Percentiles rank a stretch among this genome's conserved stretches.
Evolutionary conservation across 2,329 filamentous ascomycete species (phyloP).

Genomic region (Cladophialophora exuberans): DNA sequence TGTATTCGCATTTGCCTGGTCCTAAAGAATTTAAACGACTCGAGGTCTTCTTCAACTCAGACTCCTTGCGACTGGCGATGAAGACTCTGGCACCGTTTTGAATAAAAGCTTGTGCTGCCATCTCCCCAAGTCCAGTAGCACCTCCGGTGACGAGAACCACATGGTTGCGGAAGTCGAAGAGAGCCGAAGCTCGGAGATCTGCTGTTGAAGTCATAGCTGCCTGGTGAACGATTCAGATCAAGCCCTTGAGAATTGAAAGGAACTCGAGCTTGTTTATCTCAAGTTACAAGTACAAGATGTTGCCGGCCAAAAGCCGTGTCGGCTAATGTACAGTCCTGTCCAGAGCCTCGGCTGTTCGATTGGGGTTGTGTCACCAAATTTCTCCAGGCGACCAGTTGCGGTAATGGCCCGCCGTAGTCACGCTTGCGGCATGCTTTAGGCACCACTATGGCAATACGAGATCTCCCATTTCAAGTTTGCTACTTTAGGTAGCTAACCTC

Average conservation of each 20-base stretch:
- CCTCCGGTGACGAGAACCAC: constrained; percentile 39
- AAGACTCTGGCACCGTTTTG: constrained; percentile 57
- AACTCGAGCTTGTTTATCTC: no score
- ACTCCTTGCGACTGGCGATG: constrained; percentile 58
- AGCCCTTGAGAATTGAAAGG: neutral
- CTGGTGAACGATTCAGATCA: neutral
- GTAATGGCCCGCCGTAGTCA: no score
- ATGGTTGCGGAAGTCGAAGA: constrained; percentile 38
- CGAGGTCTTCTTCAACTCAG: constrained; percentile 52
- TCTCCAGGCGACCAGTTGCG: no score
- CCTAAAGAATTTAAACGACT: constrained; percentile 55
- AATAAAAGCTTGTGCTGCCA: constrained; percentile 59
- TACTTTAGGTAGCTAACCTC: no score
- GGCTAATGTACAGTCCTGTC: no score
- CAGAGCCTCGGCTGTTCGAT: no score
- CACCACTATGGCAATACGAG: no score
- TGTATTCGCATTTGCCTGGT: constrained; percentile 55
- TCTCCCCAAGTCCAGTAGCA: constrained; percentile 45
- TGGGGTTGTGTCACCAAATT: no score
- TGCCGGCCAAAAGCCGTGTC: no score
- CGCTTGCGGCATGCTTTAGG: no score
- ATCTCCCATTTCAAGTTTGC: no score
- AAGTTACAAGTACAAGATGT: no score
- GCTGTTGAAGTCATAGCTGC: constrained; percentile 26
- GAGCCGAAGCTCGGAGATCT: constrained; percentile 34